phyloP scores from a whole-genome alignment of 1,284 basidiomycete species.

The Anthracocystis setariae region DNA sequence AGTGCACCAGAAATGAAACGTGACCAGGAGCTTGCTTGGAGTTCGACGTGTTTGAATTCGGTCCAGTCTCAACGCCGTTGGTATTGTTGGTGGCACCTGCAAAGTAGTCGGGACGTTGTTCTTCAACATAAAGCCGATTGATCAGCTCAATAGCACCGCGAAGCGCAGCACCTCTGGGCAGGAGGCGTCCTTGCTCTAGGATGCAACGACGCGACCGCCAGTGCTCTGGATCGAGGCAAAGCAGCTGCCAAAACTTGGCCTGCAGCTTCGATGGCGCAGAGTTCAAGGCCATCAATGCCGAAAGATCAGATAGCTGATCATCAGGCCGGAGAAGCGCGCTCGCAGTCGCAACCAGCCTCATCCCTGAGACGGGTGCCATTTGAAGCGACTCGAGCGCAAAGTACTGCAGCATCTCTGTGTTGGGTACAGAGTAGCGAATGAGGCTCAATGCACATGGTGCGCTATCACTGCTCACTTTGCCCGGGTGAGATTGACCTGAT shows the following conservation, averaged over 20 bases:
- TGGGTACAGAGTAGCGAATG: constrained; percentile 72
- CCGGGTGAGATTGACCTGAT: neutral
- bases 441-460: constrained; percentile 25
- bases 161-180: constrained; percentile 23
- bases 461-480: neutral
- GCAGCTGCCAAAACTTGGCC: constrained; percentile 33
- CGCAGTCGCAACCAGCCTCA: constrained; percentile 37
- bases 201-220: constrained; percentile 56
- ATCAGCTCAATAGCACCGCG: constrained; percentile 35
- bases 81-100: neutral
- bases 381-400: constrained; percentile 71
- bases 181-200: neutral
- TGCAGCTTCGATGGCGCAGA: constrained; percentile 26
- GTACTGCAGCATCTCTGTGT: constrained; percentile 72
- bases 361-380: constrained; percentile 55
- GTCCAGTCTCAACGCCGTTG: neutral
- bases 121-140: constrained; percentile 19
- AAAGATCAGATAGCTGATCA: constrained; percentile 9
- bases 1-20: neutral
- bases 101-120: constrained; percentile 1
- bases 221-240: constrained; percentile 51
- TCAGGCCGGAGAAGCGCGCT: constrained; percentile 20
- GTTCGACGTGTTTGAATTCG: neutral
- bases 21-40: neutral
- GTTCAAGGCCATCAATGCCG: neutral